Percentiles rank a stretch among this genome's conserved stretches.
phyloP scores from a whole-genome alignment of 169 alveolate species.

The Toxoplasma gondii region DNA sequence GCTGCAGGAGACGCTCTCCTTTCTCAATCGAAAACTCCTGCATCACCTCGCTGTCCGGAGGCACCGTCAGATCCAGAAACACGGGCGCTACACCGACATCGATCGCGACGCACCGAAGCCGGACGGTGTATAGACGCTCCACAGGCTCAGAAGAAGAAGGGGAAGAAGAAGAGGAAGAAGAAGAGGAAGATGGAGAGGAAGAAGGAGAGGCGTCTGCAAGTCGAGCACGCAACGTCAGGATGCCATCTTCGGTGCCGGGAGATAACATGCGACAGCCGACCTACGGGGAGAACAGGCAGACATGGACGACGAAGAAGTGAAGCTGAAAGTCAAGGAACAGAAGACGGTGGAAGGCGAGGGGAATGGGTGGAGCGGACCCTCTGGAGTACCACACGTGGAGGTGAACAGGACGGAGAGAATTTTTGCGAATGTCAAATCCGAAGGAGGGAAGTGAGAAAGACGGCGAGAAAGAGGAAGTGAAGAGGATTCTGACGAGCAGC shows the following conservation, averaged over 20 bases:
- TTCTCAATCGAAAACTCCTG: not conserved
- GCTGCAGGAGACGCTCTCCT: not conserved
- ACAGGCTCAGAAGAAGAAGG: not conserved
- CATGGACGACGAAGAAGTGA: not conserved
- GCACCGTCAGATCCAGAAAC: not conserved
- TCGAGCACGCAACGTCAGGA: constrained; percentile 21
- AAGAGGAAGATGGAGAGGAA: not conserved
- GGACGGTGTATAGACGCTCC: not conserved
- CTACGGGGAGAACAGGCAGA: not conserved
- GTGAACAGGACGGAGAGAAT: no score
- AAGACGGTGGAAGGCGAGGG: not conserved
- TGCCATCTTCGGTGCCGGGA: constrained; percentile 8
- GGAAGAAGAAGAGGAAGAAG: not conserved
- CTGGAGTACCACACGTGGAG: not conserved
- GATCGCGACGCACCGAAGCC: constrained; percentile 1
- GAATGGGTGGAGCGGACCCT: not conserved
- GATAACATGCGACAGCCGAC: not conserved
- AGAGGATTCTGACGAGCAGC: no score
- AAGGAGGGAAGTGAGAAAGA: no score
- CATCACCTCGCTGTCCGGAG: not conserved
- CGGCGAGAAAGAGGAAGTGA: no score
- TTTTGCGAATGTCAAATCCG: no score
- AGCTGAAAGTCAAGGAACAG: not conserved
- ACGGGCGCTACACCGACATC: not conserved
- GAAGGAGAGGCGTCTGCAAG: not conserved